Base-by-base conservation (phyloP, 805 yeast species). In the Naumovozyma castellii region DNA sequence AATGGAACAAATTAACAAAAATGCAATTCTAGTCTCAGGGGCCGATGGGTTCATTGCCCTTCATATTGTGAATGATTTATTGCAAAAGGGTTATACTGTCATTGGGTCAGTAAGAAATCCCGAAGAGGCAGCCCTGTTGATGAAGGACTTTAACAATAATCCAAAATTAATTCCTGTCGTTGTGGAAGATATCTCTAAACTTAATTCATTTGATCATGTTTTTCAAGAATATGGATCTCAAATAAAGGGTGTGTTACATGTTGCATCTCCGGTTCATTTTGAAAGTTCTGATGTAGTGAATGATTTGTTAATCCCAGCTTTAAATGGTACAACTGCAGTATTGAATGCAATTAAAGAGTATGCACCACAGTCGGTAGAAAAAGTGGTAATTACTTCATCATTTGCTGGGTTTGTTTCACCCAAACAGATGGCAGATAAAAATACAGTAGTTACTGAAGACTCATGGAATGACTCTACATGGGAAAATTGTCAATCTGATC, bases 311-410 rank as follows among this genome's bases (percentile, higher is more conserved):
- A 54, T 61, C 14, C 84, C 84, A 10, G 82, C 84, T 1, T 66
- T 73, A 13, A 53, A 66, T 33, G 83, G 83, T 36, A 73, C 81
- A 5, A 57, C 56, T 32, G 68, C 70, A 45, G 63, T 75, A 41
- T 59, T 78, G 51, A 52, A 58, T 12, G 68, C 76, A 1, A 63
- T 72, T 38, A 57, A 64, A 46, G 48, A 54, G 22, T 65, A 58
- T 44, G 74, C 69, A 3, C 67, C 72, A 6, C 60, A 66, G 38
- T 41, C 50, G 4, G 68, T 73, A 25, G 64, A 66, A 38, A 62
- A 67, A 34, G 71, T 77, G 25, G 77, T 76, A 14, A 47, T 73
- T 14, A 77, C 83, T 1, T 76, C 79, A 2, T 76, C 83, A 0
- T 64, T 62, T 48, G 80, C 80, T 16, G 75, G 82, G 1, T 57